A percentile compares a stretch with the other conserved stretches of the same genome.
Evolutionary conservation across 371 early-diverging fungal genomes (phyloP).

Genomic region (Circinella minor): DNA sequence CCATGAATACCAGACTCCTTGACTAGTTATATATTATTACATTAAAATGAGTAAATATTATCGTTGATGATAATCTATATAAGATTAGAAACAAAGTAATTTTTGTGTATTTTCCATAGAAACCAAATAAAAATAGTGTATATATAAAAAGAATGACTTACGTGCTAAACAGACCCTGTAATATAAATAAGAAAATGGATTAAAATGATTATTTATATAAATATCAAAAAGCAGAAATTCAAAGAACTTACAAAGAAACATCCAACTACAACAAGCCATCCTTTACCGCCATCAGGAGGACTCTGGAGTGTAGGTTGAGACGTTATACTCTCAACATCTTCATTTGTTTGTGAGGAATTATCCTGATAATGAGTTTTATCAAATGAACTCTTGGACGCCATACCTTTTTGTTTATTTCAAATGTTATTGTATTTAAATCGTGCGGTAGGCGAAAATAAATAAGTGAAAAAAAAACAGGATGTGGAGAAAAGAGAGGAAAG

Average conservation of each 20-base stretch:
- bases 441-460: no score
- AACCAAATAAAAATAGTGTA: no score
- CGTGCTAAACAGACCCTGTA: constrained; percentile 46
- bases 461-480: no score
- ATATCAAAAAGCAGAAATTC: not conserved
- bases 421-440: no score
- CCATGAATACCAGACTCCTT: constrained; percentile 40
- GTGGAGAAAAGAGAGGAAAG: no score
- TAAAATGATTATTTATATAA: not conserved
- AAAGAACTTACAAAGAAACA: constrained; percentile 36
- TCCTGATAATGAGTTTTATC: not conserved
- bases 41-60: no score
- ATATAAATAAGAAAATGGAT: not conserved
- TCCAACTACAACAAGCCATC: constrained; percentile 38
- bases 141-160: constrained; percentile 17
- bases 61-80: not conserved
- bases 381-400: not conserved
- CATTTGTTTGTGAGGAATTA: not conserved
- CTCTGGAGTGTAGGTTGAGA: not conserved
- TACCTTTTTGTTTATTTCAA: not conserved
- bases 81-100: not conserved
- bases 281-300: constrained; percentile 40
- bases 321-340: constrained; percentile 15
- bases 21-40: constrained; percentile 18
- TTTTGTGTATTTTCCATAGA: no score